Base-by-base conservation (phyloP, 2,329 filamentous ascomycete species). In the Magnaporthiopsis rhizophila region DNA sequence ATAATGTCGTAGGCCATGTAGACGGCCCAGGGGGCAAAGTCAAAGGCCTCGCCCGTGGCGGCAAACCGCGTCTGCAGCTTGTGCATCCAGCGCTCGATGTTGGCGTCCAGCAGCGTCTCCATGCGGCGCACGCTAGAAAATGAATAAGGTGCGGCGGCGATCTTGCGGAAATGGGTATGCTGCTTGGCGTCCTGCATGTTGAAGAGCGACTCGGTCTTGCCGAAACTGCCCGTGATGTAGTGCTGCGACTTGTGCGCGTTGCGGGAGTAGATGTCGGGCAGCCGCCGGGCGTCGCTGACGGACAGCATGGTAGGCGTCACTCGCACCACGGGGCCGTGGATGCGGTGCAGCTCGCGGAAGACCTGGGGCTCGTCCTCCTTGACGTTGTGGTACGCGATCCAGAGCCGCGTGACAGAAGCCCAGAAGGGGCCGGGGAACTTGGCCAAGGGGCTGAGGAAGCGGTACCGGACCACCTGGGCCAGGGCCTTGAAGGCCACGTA, bases 1-100 rank as follows among this genome's bases (percentile, higher is more conserved):
- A 86, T 83, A 50, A 85, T 79, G 68, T 86, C 83, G 73, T 85
- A 86, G 3, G 82, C 83, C 76, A 85, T 77, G 67, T 78, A 83
- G 8, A 82, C 78, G 61, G 80, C 79, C 83, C 83, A 86, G 63
- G 78, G 79, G 0, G 81, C 74, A 68, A 86, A 85, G 68, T 87
- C 82, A 63, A 86, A 81, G 0, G 72, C 68, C 57, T 79, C 71
- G 1, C 77, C 75, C 0, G 75, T 77, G 9, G 75, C 71, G 4
- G 74, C 79, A 66, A 85, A 87, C 6, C 71, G 71, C 3, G 74
- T 69, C 3, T 79, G 74, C 3, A 87, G 74, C n/a, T 76, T 79
- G 3, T 70, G 67, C 11, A 81, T 74, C 84, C 83, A 87, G n/a
- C 77, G 72, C 2, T 70, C 65, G 60, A 86, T 83, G 12, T 79